A percentile compares a stretch with the other conserved stretches of the same genome.
Conservation (phyloP, 1,284 basidiomycete species). For the Ganoderma leucocontextum region DNA sequence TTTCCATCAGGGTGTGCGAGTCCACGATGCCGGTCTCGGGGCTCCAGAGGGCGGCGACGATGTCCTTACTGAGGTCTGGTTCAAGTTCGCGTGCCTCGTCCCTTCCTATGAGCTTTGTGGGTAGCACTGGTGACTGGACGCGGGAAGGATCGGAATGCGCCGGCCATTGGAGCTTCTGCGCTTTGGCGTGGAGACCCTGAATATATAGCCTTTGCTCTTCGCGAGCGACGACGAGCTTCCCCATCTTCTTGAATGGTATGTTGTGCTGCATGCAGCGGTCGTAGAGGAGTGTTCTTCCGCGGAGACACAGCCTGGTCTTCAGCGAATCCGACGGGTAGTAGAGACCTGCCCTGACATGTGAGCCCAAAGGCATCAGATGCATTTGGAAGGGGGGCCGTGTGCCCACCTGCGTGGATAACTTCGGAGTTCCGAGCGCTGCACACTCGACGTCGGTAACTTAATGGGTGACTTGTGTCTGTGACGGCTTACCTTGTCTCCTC, state of each 20-base stretch:
- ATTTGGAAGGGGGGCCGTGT: not conserved
- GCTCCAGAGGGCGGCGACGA: conserved; percentile 81
- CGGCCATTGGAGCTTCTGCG: conserved; percentile 61
- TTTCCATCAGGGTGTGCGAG: conserved; percentile 84
- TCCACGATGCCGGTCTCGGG: conserved; percentile 93
- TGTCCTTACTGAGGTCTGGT: conserved; percentile 79
- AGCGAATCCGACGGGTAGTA: conserved; percentile 89
- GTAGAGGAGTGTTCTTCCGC: conserved; percentile 89
- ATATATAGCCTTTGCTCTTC: conserved; percentile 76
- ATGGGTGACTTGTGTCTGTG: not conserved
- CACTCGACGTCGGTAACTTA: not conserved
- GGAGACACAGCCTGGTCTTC: conserved; percentile 89
- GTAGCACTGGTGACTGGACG: conserved; percentile 53
- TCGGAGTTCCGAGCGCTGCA: conserved; percentile 92
- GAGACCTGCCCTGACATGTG: conserved; percentile 54
- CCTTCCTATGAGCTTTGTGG: conserved; percentile 75
- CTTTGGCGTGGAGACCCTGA: conserved; percentile 72
- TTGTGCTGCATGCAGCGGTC: conserved; percentile 71
- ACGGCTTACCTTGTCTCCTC: conserved; percentile 81
- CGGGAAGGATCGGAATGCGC: conserved; percentile 43
- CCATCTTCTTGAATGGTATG: conserved; percentile 79
- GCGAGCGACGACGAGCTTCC: conserved; percentile 89
- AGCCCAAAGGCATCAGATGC: not conserved
- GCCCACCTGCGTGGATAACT: conserved; percentile 89
- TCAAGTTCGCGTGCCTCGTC: conserved; percentile 82